Conservation (phyloP, 805 yeast genomes). For the Wickerhamiella bombiphila region DNA sequence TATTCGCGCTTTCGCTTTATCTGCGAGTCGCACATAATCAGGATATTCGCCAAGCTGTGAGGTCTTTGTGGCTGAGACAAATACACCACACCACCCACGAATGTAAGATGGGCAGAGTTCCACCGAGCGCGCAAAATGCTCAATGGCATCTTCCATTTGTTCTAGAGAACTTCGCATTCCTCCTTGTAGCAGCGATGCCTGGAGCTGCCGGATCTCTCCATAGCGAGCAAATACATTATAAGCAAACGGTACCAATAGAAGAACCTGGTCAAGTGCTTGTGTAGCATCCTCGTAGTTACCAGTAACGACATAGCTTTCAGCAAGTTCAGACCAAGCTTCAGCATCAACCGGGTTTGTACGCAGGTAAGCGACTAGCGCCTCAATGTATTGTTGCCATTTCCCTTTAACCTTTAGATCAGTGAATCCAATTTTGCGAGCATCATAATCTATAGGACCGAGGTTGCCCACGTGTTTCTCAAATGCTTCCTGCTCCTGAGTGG, state of each 20-base stretch:
- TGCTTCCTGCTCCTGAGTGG: slow-evolving; percentile 30
- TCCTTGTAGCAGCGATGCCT: slow-evolving; percentile 12
- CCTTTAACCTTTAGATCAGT: slow-evolving; percentile 19
- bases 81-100: slow-evolving; percentile 64
- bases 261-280: slow-evolving; percentile 53
- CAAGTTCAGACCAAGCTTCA: slow-evolving; percentile 66
- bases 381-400: slow-evolving; percentile 33
- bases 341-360: slow-evolving; percentile 60
- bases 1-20: slow-evolving; percentile 28
- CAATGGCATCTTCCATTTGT: slow-evolving; percentile 16
- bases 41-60: not conserved
- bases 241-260: slow-evolving; percentile 54
- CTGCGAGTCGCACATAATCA: slow-evolving; percentile 2
- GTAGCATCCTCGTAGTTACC: slow-evolving; percentile 59
- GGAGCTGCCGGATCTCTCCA: slow-evolving; percentile 34
- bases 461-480: slow-evolving; percentile 27
- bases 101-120: slow-evolving; percentile 59
- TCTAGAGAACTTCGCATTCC: slow-evolving; percentile 13
- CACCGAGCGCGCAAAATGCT: slow-evolving; percentile 52
- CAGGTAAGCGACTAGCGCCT: slow-evolving; percentile 38
- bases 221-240: slow-evolving; percentile 49
- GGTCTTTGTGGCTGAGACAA: slow-evolving; percentile 15
- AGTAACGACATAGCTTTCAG: slow-evolving; percentile 40
- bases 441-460: slow-evolving; percentile 14
- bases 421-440: slow-evolving; percentile 22